A percentile compares a stretch with the other conserved stretches of the same genome.
These are phyloP conservation scores for Eurotiales sp. DNA, from an alignment of 2,329 filamentous ascomycete species.

Conservation along the genomic window DNA sequence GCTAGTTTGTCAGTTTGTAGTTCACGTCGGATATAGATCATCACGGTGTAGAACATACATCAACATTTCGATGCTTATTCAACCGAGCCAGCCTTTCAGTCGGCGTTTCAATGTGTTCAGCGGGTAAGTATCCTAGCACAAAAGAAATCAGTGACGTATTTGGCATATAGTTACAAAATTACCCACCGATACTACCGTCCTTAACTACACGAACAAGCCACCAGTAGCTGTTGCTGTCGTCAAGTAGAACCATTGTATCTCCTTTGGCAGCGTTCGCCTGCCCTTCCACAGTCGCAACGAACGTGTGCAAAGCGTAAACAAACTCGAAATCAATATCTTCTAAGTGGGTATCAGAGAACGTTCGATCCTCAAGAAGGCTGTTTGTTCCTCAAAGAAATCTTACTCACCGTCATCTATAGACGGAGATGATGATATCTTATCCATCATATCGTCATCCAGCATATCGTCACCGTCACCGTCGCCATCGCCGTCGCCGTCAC, in stretches of 20 bases:
- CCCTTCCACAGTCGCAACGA: conserved; percentile 94
- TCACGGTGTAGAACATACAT: conserved; percentile 57
- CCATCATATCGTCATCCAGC: conserved; percentile 91
- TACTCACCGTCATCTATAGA: conserved; percentile 98
- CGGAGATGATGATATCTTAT: conserved; percentile 97
- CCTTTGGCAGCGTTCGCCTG: conserved; percentile 98
- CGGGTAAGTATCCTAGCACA: conserved; percentile 82
- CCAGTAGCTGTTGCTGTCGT: conserved; percentile 99
- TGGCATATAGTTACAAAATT: conserved; percentile 13
- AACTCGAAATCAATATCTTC: conserved; percentile 99
- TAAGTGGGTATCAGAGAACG: conserved; percentile 48
- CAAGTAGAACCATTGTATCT: conserved; percentile 95
- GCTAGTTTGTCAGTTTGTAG: conserved; percentile 36
- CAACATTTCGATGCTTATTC: conserved; percentile 97
- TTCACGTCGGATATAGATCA: background rate
- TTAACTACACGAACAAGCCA: conserved; percentile 97
- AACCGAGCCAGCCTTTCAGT: conserved; percentile 88
- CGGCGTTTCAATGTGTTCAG: conserved; percentile 97
- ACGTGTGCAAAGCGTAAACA: conserved; percentile 96
- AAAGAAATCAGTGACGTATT: background rate
- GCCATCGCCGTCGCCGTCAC: conserved; percentile 63
- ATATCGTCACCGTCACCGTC: conserved; percentile 66
- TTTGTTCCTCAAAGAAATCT: background rate
- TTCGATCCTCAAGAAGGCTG: background rate
- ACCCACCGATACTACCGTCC: conserved; percentile 83